These are phyloP conservation scores for Eremothecium coryli DNA, from an alignment of 1,139 yeast genomes.

Conservation along the genomic window DNA sequence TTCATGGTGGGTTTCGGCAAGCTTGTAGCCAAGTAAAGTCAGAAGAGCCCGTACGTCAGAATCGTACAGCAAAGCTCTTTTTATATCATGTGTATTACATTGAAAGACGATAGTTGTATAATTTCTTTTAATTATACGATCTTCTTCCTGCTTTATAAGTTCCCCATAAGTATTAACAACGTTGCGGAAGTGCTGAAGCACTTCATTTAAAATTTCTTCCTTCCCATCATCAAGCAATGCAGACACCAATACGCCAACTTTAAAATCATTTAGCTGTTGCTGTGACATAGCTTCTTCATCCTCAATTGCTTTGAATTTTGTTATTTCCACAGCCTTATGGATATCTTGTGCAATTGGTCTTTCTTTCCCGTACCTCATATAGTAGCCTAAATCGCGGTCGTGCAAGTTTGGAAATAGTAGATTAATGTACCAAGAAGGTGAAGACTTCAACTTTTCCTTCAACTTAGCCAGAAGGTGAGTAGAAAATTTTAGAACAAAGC, in stretches of 20 bases:
- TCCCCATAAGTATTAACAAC: slow-evolving; percentile 3
- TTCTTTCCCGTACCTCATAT: slow-evolving; percentile 41
- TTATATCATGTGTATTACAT: slow-evolving; percentile 5
- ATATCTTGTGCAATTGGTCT: slow-evolving; percentile 8
- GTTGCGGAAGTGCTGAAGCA: slow-evolving; percentile 16
- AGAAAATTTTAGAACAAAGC: slow-evolving; percentile 58
- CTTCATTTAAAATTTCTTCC: slow-evolving; percentile 15
- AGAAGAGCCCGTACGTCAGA: slow-evolving; percentile 27
- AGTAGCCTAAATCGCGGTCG: slow-evolving; percentile 35
- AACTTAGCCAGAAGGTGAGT: slow-evolving; percentile 60
- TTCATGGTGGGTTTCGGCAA: slow-evolving; percentile 19
- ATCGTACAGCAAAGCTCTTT: slow-evolving; percentile 18
- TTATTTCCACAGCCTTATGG: slow-evolving; percentile 17
- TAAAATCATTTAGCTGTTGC: slow-evolving; percentile 18
- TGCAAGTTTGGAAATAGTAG: slow-evolving; percentile 57
- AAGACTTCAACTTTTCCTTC: slow-evolving; percentile 39
- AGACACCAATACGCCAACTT: slow-evolving; percentile 28
- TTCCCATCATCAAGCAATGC: slow-evolving; percentile 28
- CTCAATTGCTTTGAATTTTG: slow-evolving; percentile 19
- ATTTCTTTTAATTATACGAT: background rate
- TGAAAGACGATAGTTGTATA: slow-evolving; percentile 2
- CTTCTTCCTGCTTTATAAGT: background rate
- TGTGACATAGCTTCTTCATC: slow-evolving; percentile 21
- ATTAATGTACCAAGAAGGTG: slow-evolving; percentile 57
- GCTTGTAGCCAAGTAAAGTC: slow-evolving; percentile 20